A percentile compares a stretch with the other conserved stretches of the same genome.
Conservation (phyloP, 768 basidiomycete species). For the Tulasnella sp. region DNA sequence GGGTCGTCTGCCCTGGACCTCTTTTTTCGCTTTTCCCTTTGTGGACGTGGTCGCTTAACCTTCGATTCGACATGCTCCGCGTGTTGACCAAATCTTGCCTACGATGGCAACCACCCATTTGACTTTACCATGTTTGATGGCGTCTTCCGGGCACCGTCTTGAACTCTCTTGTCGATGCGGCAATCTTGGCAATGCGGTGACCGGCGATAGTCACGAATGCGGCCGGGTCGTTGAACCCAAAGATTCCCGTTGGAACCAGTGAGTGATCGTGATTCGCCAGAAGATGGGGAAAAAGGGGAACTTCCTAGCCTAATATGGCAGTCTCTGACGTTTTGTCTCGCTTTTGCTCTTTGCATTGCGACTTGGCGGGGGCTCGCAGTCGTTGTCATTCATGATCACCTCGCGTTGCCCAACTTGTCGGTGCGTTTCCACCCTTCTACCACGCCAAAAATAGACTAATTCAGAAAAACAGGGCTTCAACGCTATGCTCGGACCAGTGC, state of each 20-base stretch:
- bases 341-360: background rate
- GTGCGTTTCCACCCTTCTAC: slow-evolving; percentile 3
- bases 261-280: slow-evolving; percentile 40
- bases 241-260: slow-evolving; percentile 81
- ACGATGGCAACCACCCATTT: background rate
- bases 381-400: slow-evolving; percentile 81
- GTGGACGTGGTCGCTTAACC: background rate
- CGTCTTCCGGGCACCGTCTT: background rate
- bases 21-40: slow-evolving; percentile 20
- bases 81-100: background rate
- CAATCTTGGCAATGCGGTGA: background rate
- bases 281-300: background rate
- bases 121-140: background rate
- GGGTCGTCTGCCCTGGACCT: background rate
- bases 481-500: slow-evolving; percentile 73
- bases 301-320: too few species aligned
- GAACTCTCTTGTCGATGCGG: background rate
- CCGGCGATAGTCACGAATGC: slow-evolving; percentile 76
- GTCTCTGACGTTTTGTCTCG: background rate
- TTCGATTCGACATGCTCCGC: background rate
- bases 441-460: background rate
- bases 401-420: slow-evolving; percentile 73
- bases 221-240: slow-evolving; percentile 75
- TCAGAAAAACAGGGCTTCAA: slow-evolving; percentile 60
- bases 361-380: slow-evolving; percentile 51